phyloP scores from a whole-genome alignment of 768 basidiomycete species.

The Boletellus sp. region DNA sequence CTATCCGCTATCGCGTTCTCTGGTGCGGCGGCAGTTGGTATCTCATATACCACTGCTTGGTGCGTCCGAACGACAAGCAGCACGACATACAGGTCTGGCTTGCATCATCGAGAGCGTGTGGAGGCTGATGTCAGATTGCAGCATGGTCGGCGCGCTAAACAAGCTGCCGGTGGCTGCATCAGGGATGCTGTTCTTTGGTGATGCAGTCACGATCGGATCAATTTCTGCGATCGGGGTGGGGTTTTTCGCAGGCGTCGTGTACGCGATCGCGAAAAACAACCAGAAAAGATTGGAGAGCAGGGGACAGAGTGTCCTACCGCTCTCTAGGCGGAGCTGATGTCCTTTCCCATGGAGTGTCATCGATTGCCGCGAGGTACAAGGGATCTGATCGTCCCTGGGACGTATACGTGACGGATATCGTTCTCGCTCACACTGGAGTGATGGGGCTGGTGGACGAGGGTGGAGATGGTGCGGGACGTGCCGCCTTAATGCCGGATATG shows the following conservation, averaged over 20 bases:
- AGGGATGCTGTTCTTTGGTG: slow-evolving; percentile 97
- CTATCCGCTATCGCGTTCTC: slow-evolving; percentile 91
- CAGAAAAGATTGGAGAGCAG: slow-evolving; percentile 75
- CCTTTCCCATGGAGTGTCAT: neutral
- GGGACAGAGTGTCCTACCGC: slow-evolving; percentile 59
- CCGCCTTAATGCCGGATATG: slow-evolving; percentile 33
- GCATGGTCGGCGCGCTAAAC: slow-evolving; percentile 97
- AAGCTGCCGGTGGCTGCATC: slow-evolving; percentile 97
- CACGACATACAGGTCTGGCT: slow-evolving; percentile 86
- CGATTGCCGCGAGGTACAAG: neutral
- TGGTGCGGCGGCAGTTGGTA: slow-evolving; percentile 95
- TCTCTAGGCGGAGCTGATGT: slow-evolving; percentile 49
- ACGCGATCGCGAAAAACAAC: slow-evolving; percentile 92
- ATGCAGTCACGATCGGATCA: slow-evolving; percentile 81
- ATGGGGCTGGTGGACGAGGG: neutral
- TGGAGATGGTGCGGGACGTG: slow-evolving; percentile 22
- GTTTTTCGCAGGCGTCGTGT: slow-evolving; percentile 88
- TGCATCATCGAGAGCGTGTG: neutral
- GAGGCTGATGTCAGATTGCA: slow-evolving; percentile 28
- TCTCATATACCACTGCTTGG: slow-evolving; percentile 99
- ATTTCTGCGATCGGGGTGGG: slow-evolving; percentile 85
- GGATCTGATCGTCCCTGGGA: neutral
- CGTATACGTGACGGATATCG: neutral
- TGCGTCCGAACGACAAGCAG: slow-evolving; percentile 94
- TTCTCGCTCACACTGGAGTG: too few species aligned